A percentile compares a stretch with the other conserved stretches of the same genome.
phyloP scores from a whole-genome alignment of 2,329 filamentous ascomycete genomes.

The Paraphoma sp. region DNA sequence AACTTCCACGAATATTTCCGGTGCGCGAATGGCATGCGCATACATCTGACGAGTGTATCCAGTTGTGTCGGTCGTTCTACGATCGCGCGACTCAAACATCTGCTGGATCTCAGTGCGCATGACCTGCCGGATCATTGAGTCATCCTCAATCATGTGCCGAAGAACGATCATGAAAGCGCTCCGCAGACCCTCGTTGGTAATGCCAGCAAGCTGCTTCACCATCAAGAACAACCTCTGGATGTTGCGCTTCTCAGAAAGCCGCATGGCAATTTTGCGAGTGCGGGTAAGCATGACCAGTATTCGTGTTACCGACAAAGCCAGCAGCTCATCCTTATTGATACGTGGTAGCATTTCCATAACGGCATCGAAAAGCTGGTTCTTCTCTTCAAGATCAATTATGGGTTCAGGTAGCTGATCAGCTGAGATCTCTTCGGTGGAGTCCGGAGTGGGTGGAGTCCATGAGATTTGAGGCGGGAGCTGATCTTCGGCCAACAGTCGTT shows the following conservation, averaged over 20 bases:
- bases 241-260: slow-evolving; percentile 85
- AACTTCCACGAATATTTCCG: slow-evolving; percentile 84
- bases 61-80: slow-evolving; percentile 68
- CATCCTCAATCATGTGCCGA: slow-evolving; percentile 92
- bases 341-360: slow-evolving; percentile 85
- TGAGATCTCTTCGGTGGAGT: slow-evolving; percentile 57
- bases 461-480: slow-evolving; percentile 76
- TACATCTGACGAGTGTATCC: slow-evolving; percentile 79
- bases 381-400: slow-evolving; percentile 69
- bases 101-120: slow-evolving; percentile 88
- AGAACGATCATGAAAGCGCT: slow-evolving; percentile 83
- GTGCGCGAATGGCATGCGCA: slow-evolving; percentile 79
- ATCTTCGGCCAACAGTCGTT: slow-evolving; percentile 89
- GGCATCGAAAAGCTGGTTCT: slow-evolving; percentile 73
- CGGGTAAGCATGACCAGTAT: slow-evolving; percentile 89
- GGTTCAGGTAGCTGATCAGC: slow-evolving; percentile 66
- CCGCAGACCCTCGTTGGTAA: slow-evolving; percentile 76
- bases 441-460: slow-evolving; percentile 67
- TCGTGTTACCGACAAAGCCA: slow-evolving; percentile 83
- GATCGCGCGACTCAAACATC: slow-evolving; percentile 68
- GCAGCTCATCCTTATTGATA: slow-evolving; percentile 83
- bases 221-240: slow-evolving; percentile 91
- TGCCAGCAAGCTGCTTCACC: slow-evolving; percentile 87
- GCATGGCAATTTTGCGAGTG: slow-evolving; percentile 73
- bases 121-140: slow-evolving; percentile 86